Base-by-base conservation (phyloP, 148 eudicot genomes). In the Chenopodium album region DNA sequence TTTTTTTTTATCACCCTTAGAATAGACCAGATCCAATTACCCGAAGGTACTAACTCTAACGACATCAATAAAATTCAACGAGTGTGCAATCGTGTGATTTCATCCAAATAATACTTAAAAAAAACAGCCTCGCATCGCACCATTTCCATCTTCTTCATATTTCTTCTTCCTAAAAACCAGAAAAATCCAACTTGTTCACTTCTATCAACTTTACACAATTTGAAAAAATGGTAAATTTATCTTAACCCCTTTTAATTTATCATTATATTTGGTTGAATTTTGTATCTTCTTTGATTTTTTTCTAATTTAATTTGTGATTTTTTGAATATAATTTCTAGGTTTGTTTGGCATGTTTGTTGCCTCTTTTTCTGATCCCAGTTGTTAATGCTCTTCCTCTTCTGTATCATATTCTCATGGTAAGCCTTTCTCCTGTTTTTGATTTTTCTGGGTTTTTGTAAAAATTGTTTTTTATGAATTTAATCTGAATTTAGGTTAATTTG, bases 351-450 rank as follows among this genome's bases (percentile, higher is more conserved):
- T 92, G 95, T 84, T 77, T 92, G 75, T 81, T 92, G 77, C 95
- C 95, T 66, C 90, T 92, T 9, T 92, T 92, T 82, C 79, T 92
- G 64, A 89, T 92, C 79, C 95, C 95, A 20, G 84, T 92, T 82
- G 90, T 92, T 73, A 92, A 92, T 71, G 72, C 88, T 31, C 76
- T 92, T 80, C 95, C 95, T 23, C 78, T 92, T 1, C 69, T 92
- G 64, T 89, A 89, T 67, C 85, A 92, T 85, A 23, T 79, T 41
- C 28, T 90, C 81, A 85, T 90, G 95, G 95, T 92, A 78, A 65
- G 81, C 67, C 23, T 28, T 26, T 63, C 11, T 41, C 59, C 17
- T 28, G 7, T 10, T 22, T 32, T 20, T 2, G 62, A 16, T n/a
- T 29, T 23, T 32, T 63, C 71, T 76, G 47, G 32, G 12, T 23